Base-by-base conservation (phyloP, 139 green algal species). In the Micractinium conductrix region DNA sequence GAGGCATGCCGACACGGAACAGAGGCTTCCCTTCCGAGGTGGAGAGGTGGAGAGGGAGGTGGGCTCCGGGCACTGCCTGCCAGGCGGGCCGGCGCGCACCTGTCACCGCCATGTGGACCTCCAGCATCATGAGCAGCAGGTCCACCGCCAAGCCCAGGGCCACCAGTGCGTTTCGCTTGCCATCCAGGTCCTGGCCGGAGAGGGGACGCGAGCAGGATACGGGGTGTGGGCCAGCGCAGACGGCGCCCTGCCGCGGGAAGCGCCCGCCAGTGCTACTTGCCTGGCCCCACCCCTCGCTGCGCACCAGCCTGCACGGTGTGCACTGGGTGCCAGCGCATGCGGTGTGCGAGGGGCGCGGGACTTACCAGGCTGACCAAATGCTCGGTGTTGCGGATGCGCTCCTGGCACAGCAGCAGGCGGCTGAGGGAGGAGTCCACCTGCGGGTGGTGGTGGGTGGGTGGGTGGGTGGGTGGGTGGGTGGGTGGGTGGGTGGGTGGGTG, bases 321-420 rank as follows among this genome's bases (percentile, higher is more conserved):
- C 16, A 44, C 24, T 17, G 35, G 7, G 68, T 17, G 69, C 33
- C 9, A 33, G 8, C 16, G 30, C n/a, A 17, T 75, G 69, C 33
- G 9, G 69, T 10, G 26, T 12, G 26, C 69, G 22, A 19, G 69
- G 69, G 69, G 17, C 44, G 69, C 17, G 30, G 33, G n/a, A n/a
- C n/a, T n/a, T n/a, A n/a, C n/a, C 21, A 38, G 7, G 45, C 42
- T 50, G 37, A 58, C 28, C 22, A 53, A 55, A 24, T 53, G 40
- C 60, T 63, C 60, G 1, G 82, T 87, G 82, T 87, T 87, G 71
- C 43, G 30, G 55, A 87, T 87, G 50, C 83, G 73, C 74, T 87
- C 83, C 53, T 83, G 74, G 50, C 83, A 55, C 42, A 87, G 83
- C 62, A 44, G 55, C 28, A 87, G 58, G 21, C 74, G 40, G 78